phyloP scores from a whole-genome alignment of 2,329 filamentous ascomycete genomes.

The Ophiostoma montium region DNA sequence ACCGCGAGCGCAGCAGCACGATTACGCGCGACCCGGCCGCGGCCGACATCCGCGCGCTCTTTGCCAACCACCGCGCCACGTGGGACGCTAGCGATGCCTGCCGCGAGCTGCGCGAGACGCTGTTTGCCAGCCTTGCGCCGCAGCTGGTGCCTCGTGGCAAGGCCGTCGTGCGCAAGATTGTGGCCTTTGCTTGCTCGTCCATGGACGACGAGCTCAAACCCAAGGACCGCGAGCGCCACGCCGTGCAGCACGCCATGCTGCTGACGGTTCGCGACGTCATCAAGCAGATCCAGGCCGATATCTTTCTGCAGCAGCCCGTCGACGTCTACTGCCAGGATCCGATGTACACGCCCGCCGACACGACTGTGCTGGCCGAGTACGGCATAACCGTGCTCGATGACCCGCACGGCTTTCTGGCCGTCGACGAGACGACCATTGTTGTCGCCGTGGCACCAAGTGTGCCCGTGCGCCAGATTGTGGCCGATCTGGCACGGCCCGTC shows the following conservation, averaged over 20 bases:
- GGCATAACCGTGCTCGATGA: conserved; percentile 19
- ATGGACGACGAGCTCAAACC: conserved; percentile 6
- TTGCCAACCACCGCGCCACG: background rate
- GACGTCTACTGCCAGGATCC: conserved; percentile 16
- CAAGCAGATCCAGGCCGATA: conserved; percentile 5
- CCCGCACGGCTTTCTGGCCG: conserved; percentile 19
- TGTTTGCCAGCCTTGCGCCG: conserved; percentile 4
- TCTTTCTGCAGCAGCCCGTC: background rate
- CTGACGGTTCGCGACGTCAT: conserved; percentile 12
- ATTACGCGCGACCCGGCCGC: background rate
- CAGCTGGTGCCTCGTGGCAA: conserved; percentile 3
- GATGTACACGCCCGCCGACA: conserved; percentile 14
- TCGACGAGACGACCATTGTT: conserved; percentile 19
- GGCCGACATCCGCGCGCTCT: conserved; percentile 1
- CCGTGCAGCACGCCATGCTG: conserved; percentile 13
- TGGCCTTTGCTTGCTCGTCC: conserved; percentile 12
- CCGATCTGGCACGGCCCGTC: conserved; percentile 20
- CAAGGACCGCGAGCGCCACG: conserved; percentile 2
- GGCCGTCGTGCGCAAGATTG: conserved; percentile 8
- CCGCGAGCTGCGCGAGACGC: conserved; percentile 8
- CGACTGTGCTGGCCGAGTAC: conserved; percentile 12
- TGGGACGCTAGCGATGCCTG: conserved; percentile 12
- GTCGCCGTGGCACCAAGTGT: conserved; percentile 17
- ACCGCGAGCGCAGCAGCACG: background rate
- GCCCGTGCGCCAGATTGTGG: conserved; percentile 20